Evolutionary conservation across 306 rosid species (phyloP).

Genomic region (Prunus kanzakura): DNA sequence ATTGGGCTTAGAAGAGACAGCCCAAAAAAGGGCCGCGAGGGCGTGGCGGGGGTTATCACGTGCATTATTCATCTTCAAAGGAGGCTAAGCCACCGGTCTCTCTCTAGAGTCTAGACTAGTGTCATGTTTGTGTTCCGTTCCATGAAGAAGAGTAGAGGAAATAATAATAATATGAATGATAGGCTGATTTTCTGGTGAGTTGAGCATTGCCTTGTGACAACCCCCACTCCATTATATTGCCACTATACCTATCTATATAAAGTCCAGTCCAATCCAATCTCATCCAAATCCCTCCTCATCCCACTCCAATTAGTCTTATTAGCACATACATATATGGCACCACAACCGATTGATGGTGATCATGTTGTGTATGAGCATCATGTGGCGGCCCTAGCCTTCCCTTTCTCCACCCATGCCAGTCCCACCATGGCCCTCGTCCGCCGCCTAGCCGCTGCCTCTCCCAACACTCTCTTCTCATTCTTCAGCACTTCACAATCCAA

Average conservation of each 20-base stretch:
- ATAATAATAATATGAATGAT: neutral
- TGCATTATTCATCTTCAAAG: neutral
- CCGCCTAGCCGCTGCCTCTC: constrained; percentile 11
- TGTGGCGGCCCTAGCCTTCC: constrained; percentile 27
- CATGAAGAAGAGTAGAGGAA: neutral
- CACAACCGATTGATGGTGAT: neutral
- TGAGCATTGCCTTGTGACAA: neutral
- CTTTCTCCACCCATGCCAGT: constrained; percentile 17
- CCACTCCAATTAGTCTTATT: too few relatives aligned
- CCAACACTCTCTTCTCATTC: constrained; percentile 27
- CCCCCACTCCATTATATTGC: too few relatives aligned
- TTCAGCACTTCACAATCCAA: constrained; percentile 24
- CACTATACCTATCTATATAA: neutral
- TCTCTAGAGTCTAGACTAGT: neutral
- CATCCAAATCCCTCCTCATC: neutral
- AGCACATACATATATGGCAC: neutral
- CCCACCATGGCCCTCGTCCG: constrained; percentile 8
- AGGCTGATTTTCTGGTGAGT: neutral
- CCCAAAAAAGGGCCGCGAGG: neutral
- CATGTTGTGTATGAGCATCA: neutral
- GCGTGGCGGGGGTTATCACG: neutral
- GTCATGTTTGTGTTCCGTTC: neutral
- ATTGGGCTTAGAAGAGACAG: neutral
- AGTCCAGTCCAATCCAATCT: neutral
- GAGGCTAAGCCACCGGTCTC: neutral